Evolutionary conservation across 1,139 yeast species (phyloP).

Genomic region (Candida freyschussii): DNA sequence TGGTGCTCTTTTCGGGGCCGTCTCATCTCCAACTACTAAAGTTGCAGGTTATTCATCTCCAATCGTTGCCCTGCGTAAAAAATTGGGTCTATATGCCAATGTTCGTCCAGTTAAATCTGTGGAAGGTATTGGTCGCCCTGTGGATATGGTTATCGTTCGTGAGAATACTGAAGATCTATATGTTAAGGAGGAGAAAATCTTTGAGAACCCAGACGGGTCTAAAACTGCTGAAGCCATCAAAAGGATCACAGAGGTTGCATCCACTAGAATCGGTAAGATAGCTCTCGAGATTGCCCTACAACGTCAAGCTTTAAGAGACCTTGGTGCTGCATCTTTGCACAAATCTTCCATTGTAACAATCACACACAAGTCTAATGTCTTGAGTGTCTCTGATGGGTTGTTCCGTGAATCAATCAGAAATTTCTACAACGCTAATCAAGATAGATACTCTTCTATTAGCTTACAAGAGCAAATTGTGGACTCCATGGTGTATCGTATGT

Average conservation of each 20-base stretch:
- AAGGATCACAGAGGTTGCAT: constrained; percentile 87
- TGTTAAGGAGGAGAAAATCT: constrained; percentile 85
- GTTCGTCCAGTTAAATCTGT: constrained; percentile 97
- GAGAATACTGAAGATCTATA: constrained; percentile 97
- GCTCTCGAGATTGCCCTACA: constrained; percentile 90
- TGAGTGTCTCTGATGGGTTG: constrained; percentile 88
- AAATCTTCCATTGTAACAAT: constrained; percentile 72
- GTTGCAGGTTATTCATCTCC: constrained; percentile 98
- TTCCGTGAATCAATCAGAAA: constrained; percentile 88
- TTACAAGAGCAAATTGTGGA: constrained; percentile 96
- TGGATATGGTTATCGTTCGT: constrained; percentile 95
- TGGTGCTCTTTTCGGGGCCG: constrained; percentile 97
- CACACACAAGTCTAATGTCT: constrained; percentile 93
- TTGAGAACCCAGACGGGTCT: constrained; percentile 64
- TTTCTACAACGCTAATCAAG: constrained; percentile 64
- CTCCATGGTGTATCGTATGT: constrained; percentile 98
- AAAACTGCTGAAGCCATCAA: constrained; percentile 96
- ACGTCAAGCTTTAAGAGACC: constrained; percentile 76
- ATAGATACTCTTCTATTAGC: constrained; percentile 49
- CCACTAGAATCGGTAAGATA: constrained; percentile 79
- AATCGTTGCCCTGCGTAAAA: constrained; percentile 94
- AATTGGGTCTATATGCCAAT: constrained; percentile 89
- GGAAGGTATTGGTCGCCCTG: constrained; percentile 72
- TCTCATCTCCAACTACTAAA: constrained; percentile 88
- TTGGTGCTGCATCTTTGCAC: constrained; percentile 51